A percentile compares a stretch with the other conserved stretches of the same genome.
Conservation (phyloP, 345 rosid species). For the Aegle marmelos region DNA sequence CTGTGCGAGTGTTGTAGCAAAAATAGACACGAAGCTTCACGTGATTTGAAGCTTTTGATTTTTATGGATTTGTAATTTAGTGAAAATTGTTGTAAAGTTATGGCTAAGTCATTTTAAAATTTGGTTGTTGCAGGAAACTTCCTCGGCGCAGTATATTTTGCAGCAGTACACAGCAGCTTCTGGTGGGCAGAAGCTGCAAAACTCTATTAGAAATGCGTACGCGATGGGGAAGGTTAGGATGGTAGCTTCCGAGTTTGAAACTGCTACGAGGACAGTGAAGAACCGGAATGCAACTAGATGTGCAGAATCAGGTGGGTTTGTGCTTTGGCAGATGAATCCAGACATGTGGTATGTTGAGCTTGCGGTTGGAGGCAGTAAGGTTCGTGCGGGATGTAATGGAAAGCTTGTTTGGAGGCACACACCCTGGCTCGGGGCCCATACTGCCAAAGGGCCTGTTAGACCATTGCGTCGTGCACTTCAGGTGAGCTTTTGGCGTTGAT, state of each 20-base stretch:
- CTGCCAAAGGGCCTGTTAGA: conserved; percentile 88
- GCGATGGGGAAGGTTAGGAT: conserved; percentile 88
- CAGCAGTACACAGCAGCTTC: conserved; percentile 93
- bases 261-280: conserved; percentile 67
- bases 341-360: conserved; percentile 97
- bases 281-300: conserved; percentile 50
- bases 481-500: conserved; percentile 31
- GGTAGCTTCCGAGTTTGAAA: conserved; percentile 75
- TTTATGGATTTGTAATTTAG: conserved; percentile 8
- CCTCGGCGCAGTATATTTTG: conserved; percentile 85
- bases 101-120: neutral
- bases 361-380: conserved; percentile 81
- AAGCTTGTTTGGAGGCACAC: conserved; percentile 94
- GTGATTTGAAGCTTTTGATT: conserved; percentile 1
- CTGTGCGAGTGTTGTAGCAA: neutral
- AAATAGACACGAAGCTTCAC: conserved; percentile 4
- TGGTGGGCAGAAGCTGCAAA: conserved; percentile 82
- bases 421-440: conserved; percentile 88
- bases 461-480: conserved; percentile 92
- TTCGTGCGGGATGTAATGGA: conserved; percentile 91
- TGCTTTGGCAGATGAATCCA: conserved; percentile 96
- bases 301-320: conserved; percentile 80
- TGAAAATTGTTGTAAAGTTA: neutral
- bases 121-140: conserved; percentile 55
- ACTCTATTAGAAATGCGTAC: conserved; percentile 70